Percentiles rank a stretch among this genome's conserved stretches.
Evolutionary conservation across 768 basidiomycete species (phyloP).

Genomic region (Naganishia vaughanmartiniae): DNA sequence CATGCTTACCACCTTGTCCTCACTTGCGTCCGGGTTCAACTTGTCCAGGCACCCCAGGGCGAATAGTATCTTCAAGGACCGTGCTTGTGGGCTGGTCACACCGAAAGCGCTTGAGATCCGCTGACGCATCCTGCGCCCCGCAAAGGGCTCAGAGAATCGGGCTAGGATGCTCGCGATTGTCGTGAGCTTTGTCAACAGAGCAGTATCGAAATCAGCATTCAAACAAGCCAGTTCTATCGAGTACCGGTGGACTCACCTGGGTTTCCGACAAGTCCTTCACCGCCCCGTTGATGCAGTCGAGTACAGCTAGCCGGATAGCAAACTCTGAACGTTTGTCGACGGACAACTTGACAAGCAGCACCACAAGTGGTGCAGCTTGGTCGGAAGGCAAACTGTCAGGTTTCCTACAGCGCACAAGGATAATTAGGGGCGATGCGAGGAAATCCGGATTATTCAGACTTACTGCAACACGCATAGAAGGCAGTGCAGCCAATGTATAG

Average conservation of each 20-base stretch:
- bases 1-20: neutral
- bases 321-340: constrained; percentile 11
- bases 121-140: constrained; percentile 1
- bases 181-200: neutral
- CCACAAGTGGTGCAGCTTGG: neutral
- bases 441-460: neutral
- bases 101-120: neutral
- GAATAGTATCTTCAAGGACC: neutral
- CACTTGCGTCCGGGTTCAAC: too few relatives aligned
- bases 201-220: neutral
- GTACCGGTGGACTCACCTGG: neutral
- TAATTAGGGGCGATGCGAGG: neutral
- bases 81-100: neutral
- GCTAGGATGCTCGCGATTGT: neutral
- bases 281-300: constrained; percentile 5
- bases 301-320: neutral
- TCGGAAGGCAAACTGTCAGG: neutral
- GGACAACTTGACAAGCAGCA: neutral
- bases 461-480: neutral
- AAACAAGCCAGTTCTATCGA: too few relatives aligned
- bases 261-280: neutral
- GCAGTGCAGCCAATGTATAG: neutral
- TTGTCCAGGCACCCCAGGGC: neutral
- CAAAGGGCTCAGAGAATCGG: neutral
- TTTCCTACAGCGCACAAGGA: neutral